Evolutionary conservation across 2,329 filamentous ascomycete genomes (phyloP), one percentile per base, ranked within the genome.

Genomic region (Pestalotiopsis sp.): DNA sequence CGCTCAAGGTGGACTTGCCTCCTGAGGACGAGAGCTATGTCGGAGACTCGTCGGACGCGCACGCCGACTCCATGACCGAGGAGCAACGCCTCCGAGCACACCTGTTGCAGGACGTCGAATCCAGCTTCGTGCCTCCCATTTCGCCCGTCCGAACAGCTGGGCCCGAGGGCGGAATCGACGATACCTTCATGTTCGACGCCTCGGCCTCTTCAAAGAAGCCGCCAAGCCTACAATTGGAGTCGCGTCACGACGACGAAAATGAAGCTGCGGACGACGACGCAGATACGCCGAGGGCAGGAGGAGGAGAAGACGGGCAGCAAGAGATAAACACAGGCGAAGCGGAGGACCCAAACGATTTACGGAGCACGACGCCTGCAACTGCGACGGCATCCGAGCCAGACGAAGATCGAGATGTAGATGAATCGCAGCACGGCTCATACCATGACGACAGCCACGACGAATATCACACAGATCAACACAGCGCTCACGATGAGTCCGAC

Each of bases 81-180:
- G 77, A 78, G 72, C 83, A 85, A 61, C 83, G 83, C 58, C 83
- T 90, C 23, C 82, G 84, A 70, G 84, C 85, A 67, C 88, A 91
- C 74, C 78, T 91, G 23, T 77, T 91, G 23, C 84, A 87, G 73
- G 89, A 91, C 74, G 84, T 91, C 71, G 90, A 92, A 75, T 91
- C 89, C 41, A 91, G 89, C 79, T 91, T 91, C 74, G 76, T 90
- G 67, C 86, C 87, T 2, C 84, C 85, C 5, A 76, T 87, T 5
- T 91, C 89, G 7, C 89, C 89, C 13, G 84, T 90, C 61, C 83
- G 74, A 17, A 71, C 75, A n/a, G 61, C 83, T 45, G 81, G 84
- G 65, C 78, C 82, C 11, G 79, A 81, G 41, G 81, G 81, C 71
- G 87, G 84, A 62, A 76, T 83, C 67, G 88, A 90, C 79, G 89